These are phyloP conservation scores for Schwanniomyces sp. DNA, from an alignment of 805 yeast species.

Conservation along the genomic window DNA sequence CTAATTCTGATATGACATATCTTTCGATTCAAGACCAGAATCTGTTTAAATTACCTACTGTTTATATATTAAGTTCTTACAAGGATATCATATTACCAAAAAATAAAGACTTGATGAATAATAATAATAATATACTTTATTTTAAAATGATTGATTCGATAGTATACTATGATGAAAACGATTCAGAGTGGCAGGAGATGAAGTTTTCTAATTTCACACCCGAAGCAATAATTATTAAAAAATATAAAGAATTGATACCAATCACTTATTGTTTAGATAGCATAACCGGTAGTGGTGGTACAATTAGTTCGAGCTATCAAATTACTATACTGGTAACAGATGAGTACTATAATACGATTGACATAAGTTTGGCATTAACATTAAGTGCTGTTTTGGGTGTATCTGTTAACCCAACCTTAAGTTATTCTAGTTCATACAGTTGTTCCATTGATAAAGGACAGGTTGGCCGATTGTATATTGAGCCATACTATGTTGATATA, in stretches of 20 bases:
- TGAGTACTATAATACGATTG: background rate
- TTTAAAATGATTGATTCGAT: conserved; percentile 6
- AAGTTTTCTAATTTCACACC: background rate
- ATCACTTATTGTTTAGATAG: conserved; percentile 12
- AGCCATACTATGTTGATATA: conserved; percentile 10
- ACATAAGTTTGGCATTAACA: conserved; percentile 1
- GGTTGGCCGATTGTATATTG: conserved; percentile 14
- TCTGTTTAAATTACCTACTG: background rate
- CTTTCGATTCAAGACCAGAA: background rate
- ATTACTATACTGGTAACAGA: conserved; percentile 2
- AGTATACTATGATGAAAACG: conserved; percentile 7
- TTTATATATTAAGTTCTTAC: conserved; percentile 5
- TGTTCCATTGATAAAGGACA: conserved; percentile 14
- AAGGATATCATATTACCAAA: conserved; percentile 6
- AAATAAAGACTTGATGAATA: conserved; percentile 4
- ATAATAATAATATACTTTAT: conserved; percentile 6
- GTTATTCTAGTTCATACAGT: conserved; percentile 7
- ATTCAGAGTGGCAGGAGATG: conserved; percentile 9
- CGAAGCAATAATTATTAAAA: background rate
- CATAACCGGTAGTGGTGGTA: conserved; percentile 8
- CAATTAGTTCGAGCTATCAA: conserved; percentile 4
- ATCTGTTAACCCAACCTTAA: conserved; percentile 5
- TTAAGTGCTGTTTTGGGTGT: conserved; percentile 6
- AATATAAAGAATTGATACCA: conserved; percentile 7
- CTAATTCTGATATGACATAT: background rate